Percentiles rank a stretch among this genome's conserved stretches.
phyloP scores from a whole-genome alignment of 495 filamentous ascomycete species.

The Penicillium chermesinum region DNA sequence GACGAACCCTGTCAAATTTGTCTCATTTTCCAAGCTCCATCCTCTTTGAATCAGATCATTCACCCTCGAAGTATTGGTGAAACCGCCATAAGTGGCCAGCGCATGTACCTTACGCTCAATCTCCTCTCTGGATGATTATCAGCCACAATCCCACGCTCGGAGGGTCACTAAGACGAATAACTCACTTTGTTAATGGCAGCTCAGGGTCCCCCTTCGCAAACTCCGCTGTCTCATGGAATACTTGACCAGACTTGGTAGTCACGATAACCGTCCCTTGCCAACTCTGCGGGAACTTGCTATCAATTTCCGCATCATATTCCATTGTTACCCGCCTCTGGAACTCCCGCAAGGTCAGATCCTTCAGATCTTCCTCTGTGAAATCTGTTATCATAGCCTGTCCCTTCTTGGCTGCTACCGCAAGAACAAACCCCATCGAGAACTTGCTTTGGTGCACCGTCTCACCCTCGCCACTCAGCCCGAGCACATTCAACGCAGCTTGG shows the following conservation, averaged over 20 bases:
- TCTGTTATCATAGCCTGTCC: conserved; percentile 34
- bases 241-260: conserved; percentile 22
- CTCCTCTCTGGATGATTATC: conserved; percentile 18
- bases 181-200: conserved; percentile 28
- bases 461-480: conserved; percentile 23
- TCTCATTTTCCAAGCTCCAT: conserved; percentile 27
- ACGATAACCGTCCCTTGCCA: conserved; percentile 34
- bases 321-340: conserved; percentile 29
- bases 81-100: conserved; percentile 25
- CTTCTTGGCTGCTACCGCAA: conserved; percentile 32
- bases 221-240: conserved; percentile 20
- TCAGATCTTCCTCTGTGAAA: conserved; percentile 28
- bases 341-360: conserved; percentile 19
- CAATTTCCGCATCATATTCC: conserved; percentile 27
- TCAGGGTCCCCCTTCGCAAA: conserved; percentile 34
- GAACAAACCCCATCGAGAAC: conserved; percentile 38
- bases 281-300: conserved; percentile 24
- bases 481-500: conserved; percentile 30
- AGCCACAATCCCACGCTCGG: background rate
- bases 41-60: conserved; percentile 20
- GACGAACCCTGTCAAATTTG: conserved; percentile 19
- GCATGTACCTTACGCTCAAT: conserved; percentile 22
- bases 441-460: conserved; percentile 38
- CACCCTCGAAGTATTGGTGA: conserved; percentile 16
- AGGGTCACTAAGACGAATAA: background rate